Evolutionary conservation across 2,329 filamentous ascomycete species (phyloP), one percentile per base, ranked within the genome.

Genomic region (Epichloe uncinata): DNA sequence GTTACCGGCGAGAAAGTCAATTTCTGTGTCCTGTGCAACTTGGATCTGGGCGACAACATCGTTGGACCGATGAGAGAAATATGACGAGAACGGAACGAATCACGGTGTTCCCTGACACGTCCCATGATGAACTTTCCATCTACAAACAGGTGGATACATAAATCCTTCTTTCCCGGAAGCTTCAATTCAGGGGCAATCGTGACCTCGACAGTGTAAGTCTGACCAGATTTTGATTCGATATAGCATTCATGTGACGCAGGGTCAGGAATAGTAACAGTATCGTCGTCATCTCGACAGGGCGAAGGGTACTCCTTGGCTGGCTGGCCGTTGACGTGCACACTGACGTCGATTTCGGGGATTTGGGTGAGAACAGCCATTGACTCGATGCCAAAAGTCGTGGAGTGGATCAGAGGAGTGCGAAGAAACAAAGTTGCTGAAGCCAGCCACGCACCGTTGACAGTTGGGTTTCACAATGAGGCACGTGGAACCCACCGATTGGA

Each of bases 221-320:
- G 53, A 2, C 50, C 55, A 1, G 54, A 55, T 13, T 50, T 51
- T 3, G 59, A 59, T 30, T 63, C 59, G 5, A 63, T 60, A 8
- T 58, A 62, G 22, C 53, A 58, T 9, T 26, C 44, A 7, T 38
- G 50, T 2, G n/a, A 45, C 0, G 45, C 47, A 3, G 16, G 2
- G n/a, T 20, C n/a, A 7, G 11, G 3, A 26, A 16, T 6, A 4
- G 33, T 5, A 6, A 15, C 5, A 5, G 30, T 1, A 2, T 8
- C 7, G n/a, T 42, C 45, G 15, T 33, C 47, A 5, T 53, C 9
- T 9, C 13, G 33, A 15, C 35, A 45, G 3, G 44, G 42, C 3
- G 43, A 16, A 2, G 54, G 43, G 26, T 62, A 57, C 36, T 63
- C 60, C 2, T 49, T 53, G 2, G 58, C 58, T 2, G 53, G 37